A percentile compares a stretch with the other conserved stretches of the same genome.
These are phyloP conservation scores for Alternaria metachromatica DNA, from an alignment of 2,329 filamentous ascomycete genomes.

Conservation along the genomic window DNA sequence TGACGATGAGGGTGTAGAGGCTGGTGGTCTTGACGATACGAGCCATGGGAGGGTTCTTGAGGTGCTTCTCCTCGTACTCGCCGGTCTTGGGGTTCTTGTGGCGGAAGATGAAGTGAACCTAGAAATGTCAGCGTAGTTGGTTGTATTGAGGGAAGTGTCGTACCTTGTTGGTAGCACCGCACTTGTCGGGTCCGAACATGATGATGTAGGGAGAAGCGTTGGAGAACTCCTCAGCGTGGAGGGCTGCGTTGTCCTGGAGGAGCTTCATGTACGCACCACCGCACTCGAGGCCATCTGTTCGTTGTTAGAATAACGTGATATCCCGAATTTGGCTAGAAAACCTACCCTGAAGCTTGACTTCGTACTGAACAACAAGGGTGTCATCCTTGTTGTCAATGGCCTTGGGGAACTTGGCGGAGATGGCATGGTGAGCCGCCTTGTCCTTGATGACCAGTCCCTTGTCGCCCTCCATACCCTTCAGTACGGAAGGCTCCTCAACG, in stretches of 20 bases:
- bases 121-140: constrained; percentile 24
- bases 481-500: constrained; percentile 89
- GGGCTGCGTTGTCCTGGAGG: constrained; percentile 94
- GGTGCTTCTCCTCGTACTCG: constrained; percentile 99
- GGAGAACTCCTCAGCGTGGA: constrained; percentile 96
- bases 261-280: constrained; percentile 99
- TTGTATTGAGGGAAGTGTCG: constrained; percentile 10
- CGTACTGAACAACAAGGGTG: constrained; percentile 96
- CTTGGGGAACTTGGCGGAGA: constrained; percentile 97
- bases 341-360: constrained; percentile 98
- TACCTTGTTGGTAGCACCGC: constrained; percentile 98
- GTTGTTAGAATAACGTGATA: constrained; percentile 36
- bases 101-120: constrained; percentile 95
- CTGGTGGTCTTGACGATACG: constrained; percentile 90
- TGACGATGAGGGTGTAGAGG: constrained; percentile 95
- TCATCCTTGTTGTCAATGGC: constrained; percentile 97
- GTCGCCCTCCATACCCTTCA: constrained; percentile 92
- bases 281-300: constrained; percentile 86
- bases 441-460: constrained; percentile 99
- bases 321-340: constrained; percentile 25
- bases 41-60: constrained; percentile 81
- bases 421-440: constrained; percentile 96
- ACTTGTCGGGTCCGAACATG: constrained; percentile 99
- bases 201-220: constrained; percentile 98
- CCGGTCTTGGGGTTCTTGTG: constrained; percentile 99